Evolutionary conservation across 208 protist genomes (phyloP).

Genomic region (Sergeia podlipaevii): DNA sequence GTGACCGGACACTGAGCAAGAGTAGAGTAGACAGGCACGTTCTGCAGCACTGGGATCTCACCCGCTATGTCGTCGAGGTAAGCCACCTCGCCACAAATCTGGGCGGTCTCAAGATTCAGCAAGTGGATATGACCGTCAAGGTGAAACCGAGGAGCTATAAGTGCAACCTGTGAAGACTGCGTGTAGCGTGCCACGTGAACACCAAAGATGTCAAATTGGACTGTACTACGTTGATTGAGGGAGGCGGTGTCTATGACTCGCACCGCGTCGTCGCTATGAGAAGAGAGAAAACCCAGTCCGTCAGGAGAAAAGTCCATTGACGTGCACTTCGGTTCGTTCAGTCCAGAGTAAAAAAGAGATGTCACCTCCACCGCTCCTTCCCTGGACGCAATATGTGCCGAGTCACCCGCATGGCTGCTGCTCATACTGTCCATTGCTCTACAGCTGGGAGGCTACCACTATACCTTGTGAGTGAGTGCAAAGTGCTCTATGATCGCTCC

Average conservation of each 20-base stretch:
- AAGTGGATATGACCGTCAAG: conserved; percentile 82
- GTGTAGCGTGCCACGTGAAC: conserved; percentile 68
- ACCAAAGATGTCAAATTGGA: conserved; percentile 53
- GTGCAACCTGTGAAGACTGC: conserved; percentile 54
- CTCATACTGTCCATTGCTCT: too few relatives aligned
- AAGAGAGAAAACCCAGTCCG: conserved; percentile 58
- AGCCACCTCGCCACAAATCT: conserved; percentile 60
- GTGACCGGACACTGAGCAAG: conserved; percentile 58
- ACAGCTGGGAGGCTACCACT: too few relatives aligned
- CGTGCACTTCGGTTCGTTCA: conserved; percentile 69
- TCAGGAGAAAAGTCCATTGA: conserved; percentile 74
- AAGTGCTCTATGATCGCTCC: too few relatives aligned
- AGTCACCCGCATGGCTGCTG: conserved; percentile 1
- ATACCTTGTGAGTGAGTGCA: too few relatives aligned
- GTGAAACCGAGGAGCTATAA: conserved; percentile 57
- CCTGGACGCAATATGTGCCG: not conserved
- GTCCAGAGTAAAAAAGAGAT: conserved; percentile 64
- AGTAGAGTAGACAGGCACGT: conserved; percentile 63
- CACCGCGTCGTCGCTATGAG: conserved; percentile 74
- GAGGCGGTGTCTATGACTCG: conserved; percentile 57
- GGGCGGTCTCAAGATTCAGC: conserved; percentile 58
- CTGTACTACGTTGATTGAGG: conserved; percentile 41
- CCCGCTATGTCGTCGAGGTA: conserved; percentile 52
- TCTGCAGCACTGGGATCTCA: conserved; percentile 28
- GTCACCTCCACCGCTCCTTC: conserved; percentile 48